Base-by-base conservation (phyloP, 108 stramenopile species). In the Nitzschia sp. region DNA sequence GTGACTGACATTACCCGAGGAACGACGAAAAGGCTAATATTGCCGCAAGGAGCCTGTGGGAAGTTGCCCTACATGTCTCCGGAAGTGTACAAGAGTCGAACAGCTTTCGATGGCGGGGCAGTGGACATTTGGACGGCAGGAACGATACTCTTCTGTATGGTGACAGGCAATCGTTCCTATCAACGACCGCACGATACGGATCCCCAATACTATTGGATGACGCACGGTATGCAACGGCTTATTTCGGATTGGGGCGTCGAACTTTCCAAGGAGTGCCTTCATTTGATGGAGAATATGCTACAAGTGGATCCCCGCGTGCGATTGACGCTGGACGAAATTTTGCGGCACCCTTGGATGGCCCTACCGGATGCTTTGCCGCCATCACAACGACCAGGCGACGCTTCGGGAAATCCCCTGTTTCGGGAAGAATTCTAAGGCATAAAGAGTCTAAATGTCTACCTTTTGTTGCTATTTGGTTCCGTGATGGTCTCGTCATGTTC, bases 51-150 rank as follows among this genome's bases (percentile, higher is more conserved):
- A 13, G 76, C 72, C 0, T 89, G 90, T 67, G 95, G 95, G 1
- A 94, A 96, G 59, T 48, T 72, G 19, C 85, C 90, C 28, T 96
- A 96, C 71, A 90, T 94, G 83, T 53, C 73, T 23, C 91, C 91
- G 4, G 88, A 89, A 38, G 76, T 79, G 29, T 86, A 51, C 68
- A 53, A 47, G 1, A 88, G 74, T 57, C 64, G 54, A 25, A 47
- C 62, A 25, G 54, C 64, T 18, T 95, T 93, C 80, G 90, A 96
- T 70, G 95, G 95, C 0, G 78, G 74, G 32, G 80, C 92, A 0
- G 83, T 87, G 2, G 97, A 98, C 66, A 62, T 98, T 3, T 98
- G 95, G 95, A 91, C 95, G 1, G 46, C 68, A 8, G 97, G 95
- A 1, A 84, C 94, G 27, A 90, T 96, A 36, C 71, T 98, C 25